Evolutionary conservation across 495 filamentous ascomycete species (phyloP).

Genomic region (Penicillium canescens): DNA sequence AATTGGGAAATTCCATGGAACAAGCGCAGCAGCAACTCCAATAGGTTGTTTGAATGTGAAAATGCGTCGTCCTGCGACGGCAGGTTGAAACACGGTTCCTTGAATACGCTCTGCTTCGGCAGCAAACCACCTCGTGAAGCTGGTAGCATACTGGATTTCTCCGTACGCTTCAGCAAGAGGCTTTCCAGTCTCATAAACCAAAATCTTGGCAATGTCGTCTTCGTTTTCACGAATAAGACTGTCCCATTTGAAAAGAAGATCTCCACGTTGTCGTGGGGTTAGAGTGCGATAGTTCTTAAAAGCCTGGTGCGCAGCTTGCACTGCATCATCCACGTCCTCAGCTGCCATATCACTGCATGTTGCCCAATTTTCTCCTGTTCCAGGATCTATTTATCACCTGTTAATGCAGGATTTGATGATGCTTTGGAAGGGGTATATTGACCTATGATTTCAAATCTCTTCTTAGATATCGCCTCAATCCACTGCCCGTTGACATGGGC

Average conservation of each 20-base stretch:
- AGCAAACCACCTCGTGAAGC: constrained; percentile 53
- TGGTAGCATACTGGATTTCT: constrained; percentile 48
- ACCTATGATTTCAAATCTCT: no score
- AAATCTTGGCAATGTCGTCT: constrained; percentile 46
- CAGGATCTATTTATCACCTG: neutral
- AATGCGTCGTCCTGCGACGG: constrained; percentile 36
- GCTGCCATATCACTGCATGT: neutral
- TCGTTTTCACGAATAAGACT: constrained; percentile 34
- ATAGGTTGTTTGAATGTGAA: constrained; percentile 53
- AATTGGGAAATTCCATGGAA: constrained; percentile 50
- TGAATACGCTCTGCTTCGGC: constrained; percentile 50
- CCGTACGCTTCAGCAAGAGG: constrained; percentile 43
- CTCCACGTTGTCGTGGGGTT: constrained; percentile 17
- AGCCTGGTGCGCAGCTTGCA: neutral
- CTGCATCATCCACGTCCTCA: neutral
- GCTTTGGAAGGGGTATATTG: no score
- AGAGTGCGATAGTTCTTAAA: constrained; percentile 8
- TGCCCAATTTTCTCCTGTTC: neutral
- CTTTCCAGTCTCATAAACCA: constrained; percentile 52
- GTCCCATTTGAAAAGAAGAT: constrained; percentile 23
- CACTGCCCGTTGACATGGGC: no score
- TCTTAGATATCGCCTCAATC: no score
- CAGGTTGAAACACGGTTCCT: constrained; percentile 35
- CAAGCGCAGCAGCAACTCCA: constrained; percentile 39
- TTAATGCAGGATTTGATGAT: no score